These are phyloP conservation scores for Trichosanthes truncata DNA, from an alignment of 306 rosid species.

Conservation along the genomic window DNA sequence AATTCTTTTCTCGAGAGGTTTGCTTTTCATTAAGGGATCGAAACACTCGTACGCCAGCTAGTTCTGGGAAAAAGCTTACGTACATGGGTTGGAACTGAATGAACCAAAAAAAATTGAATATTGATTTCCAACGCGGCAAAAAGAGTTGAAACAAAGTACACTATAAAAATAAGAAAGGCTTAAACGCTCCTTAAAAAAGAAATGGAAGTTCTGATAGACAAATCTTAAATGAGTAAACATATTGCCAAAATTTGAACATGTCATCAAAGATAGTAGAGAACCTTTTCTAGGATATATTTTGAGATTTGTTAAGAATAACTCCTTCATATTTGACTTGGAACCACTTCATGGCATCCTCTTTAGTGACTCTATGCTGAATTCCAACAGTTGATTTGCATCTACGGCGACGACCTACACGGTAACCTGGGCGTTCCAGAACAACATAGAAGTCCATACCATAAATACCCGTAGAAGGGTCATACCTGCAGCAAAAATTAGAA, in stretches of 20 bases:
- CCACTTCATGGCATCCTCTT: constrained; percentile 60
- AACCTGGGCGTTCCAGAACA: constrained; percentile 47
- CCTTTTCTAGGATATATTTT: constrained; percentile 8
- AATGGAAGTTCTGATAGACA: background rate
- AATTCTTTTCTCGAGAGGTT: too few species aligned
- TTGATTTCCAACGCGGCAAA: background rate
- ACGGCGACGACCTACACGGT: constrained; percentile 46
- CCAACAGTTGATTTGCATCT: constrained; percentile 48
- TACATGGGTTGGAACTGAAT: background rate
- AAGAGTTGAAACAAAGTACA: background rate
- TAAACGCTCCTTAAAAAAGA: background rate
- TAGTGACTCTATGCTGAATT: constrained; percentile 48
- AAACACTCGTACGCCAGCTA: background rate
- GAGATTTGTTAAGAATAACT: constrained; percentile 56
- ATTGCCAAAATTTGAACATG: constrained; percentile 13
- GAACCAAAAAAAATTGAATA: background rate
- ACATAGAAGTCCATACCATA: constrained; percentile 60
- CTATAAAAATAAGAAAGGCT: background rate
- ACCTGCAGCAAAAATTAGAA: constrained; percentile 18
- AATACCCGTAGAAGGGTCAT: constrained; percentile 51
- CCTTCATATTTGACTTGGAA: constrained; percentile 61
- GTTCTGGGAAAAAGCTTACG: background rate
- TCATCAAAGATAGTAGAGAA: background rate
- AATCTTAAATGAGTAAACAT: background rate
- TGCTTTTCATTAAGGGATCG: background rate